Evolutionary conservation across 208 protist species (phyloP).

Genomic region (Strigomonas culicis): DNA sequence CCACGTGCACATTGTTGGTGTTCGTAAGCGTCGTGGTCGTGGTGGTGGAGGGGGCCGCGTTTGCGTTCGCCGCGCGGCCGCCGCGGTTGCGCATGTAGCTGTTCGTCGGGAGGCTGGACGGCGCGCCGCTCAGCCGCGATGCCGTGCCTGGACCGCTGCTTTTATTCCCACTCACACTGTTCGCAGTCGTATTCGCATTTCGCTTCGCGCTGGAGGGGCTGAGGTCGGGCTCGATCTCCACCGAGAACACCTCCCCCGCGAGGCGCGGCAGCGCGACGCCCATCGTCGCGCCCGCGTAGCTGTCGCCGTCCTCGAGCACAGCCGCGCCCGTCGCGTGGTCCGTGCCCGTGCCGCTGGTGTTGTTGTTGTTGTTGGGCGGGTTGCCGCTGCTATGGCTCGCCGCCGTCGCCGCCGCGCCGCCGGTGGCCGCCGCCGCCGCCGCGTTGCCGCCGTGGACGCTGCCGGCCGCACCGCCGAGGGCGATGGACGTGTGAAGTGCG

Average conservation of each 20-base stretch:
- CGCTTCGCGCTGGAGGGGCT: not conserved
- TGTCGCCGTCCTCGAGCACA: not conserved
- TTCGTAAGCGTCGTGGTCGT: too few species aligned
- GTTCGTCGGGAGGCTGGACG: not conserved
- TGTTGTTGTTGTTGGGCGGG: not conserved
- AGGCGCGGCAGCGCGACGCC: slow-evolving; percentile 66
- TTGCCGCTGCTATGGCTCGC: not conserved
- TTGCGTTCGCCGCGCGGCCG: too few species aligned
- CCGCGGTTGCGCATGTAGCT: not conserved
- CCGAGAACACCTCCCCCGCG: slow-evolving; percentile 52
- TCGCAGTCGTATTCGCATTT: too few species aligned
- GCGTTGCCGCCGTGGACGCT: too few species aligned
- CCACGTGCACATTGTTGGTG: too few species aligned
- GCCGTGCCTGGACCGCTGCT: too few species aligned
- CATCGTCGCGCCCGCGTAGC: slow-evolving; percentile 19
- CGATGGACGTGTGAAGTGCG: too few species aligned
- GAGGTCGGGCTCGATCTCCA: slow-evolving; percentile 23
- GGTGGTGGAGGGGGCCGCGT: too few species aligned
- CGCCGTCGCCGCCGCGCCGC: not conserved
- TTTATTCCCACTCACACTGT: too few species aligned
- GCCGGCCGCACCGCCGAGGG: too few species aligned
- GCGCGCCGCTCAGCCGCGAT: not conserved
- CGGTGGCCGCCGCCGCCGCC: not conserved
- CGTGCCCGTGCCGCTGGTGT: slow-evolving; percentile 2
- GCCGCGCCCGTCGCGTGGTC: slow-evolving; percentile 9